phyloP scores from a whole-genome alignment of 805 yeast genomes.

The Metschnikowia borealis region DNA sequence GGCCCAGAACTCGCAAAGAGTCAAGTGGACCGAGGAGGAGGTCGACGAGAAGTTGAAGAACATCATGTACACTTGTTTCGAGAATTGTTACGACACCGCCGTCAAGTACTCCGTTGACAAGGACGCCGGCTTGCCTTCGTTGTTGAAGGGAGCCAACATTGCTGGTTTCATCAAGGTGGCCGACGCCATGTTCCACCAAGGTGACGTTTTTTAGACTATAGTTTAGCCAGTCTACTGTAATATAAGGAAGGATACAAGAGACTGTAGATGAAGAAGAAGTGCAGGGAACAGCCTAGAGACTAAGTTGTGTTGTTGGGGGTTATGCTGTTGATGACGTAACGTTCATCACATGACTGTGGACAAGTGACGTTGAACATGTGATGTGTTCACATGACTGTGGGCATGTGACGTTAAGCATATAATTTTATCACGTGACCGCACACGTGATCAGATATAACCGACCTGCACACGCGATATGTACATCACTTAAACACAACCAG shows the following conservation, averaged over 20 bases:
- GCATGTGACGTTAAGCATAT: too few relatives aligned
- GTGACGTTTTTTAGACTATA: conserved; percentile 56
- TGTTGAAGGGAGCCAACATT: conserved; percentile 98
- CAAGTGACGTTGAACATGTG: too few relatives aligned
- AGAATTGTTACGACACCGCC: conserved; percentile 89
- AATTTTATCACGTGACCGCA: too few relatives aligned
- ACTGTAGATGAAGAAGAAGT: too few relatives aligned
- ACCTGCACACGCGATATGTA: too few relatives aligned
- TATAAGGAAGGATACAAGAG: neutral
- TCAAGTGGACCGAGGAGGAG: conserved; percentile 85
- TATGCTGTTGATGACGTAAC: too few relatives aligned
- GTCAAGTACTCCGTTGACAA: conserved; percentile 70
- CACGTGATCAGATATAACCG: too few relatives aligned
- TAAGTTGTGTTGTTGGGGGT: too few relatives aligned
- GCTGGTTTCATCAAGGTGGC: conserved; percentile 99
- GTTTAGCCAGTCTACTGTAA: neutral
- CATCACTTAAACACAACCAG: too few relatives aligned
- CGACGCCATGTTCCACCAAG: conserved; percentile 96
- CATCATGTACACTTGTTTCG: conserved; percentile 91
- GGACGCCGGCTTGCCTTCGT: conserved; percentile 74
- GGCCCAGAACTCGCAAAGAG: conserved; percentile 98
- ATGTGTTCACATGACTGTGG: too few relatives aligned
- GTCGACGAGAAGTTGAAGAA: conserved; percentile 87
- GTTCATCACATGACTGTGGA: too few relatives aligned
- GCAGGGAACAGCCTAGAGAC: too few relatives aligned